Evolutionary conservation across 176 grass and related monocot genomes (phyloP).

Genomic region (Triticum turgidum): DNA sequence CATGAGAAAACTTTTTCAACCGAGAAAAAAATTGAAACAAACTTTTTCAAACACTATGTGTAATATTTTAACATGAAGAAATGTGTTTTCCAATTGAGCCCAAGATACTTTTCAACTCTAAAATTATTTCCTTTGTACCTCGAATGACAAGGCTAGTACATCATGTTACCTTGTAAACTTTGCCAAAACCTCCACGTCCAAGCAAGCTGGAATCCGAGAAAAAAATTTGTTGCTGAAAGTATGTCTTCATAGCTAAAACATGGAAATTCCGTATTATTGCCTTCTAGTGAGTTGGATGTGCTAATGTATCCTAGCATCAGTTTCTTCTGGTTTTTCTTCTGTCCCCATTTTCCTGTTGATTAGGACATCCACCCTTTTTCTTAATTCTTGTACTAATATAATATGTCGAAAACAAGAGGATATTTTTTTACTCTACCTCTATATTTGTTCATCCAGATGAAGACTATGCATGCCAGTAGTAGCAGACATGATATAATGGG

Average conservation of each 20-base stretch:
- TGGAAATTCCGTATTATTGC: neutral
- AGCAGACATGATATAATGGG: neutral
- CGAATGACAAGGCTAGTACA: neutral
- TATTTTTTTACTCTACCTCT: neutral
- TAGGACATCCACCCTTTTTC: neutral
- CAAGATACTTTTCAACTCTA: neutral
- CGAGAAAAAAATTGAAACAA: neutral
- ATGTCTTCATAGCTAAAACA: conserved; percentile 24
- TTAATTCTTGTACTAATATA: neutral
- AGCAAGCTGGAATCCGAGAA: conserved; percentile 14
- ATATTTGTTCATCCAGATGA: neutral
- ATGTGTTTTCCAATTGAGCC: too few relatives aligned
- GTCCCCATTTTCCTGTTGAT: neutral
- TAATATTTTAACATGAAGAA: too few relatives aligned
- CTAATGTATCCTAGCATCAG: neutral
- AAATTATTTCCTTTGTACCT: neutral
- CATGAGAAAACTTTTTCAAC: neutral
- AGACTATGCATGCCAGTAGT: neutral
- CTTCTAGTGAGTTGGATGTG: neutral
- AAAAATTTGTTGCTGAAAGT: conserved; percentile 30
- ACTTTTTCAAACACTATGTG: neutral
- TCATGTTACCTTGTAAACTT: neutral
- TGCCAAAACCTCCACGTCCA: neutral
- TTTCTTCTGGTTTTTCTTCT: neutral
- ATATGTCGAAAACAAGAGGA: neutral